Evolutionary conservation across 345 rosid genomes (phyloP).

Genomic region (Psidium guajava): DNA sequence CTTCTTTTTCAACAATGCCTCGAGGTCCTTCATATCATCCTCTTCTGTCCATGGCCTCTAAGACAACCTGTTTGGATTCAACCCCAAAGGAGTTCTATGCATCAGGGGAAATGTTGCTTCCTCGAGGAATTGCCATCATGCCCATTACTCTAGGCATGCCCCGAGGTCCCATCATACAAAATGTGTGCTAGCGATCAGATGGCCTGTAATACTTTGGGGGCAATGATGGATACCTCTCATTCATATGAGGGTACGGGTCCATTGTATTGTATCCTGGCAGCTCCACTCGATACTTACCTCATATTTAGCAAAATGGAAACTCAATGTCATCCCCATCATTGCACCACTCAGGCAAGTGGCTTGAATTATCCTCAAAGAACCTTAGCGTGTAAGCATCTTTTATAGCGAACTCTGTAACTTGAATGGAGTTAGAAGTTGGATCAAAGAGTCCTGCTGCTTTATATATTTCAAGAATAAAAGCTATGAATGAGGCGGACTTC

Average conservation of each 20-base stretch:
- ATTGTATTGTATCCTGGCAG: constrained; percentile 77
- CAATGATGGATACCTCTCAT: constrained; percentile 76
- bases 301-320: constrained; percentile 84
- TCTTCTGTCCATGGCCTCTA: constrained; percentile 58
- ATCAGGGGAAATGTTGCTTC: constrained; percentile 14
- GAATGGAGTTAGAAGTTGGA: constrained; percentile 51
- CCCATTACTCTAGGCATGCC: constrained; percentile 34
- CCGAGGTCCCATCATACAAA: constrained; percentile 25
- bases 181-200: constrained; percentile 36
- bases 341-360: constrained; percentile 91
- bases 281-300: constrained; percentile 89
- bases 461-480: constrained; percentile 87
- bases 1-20: constrained; percentile 81
- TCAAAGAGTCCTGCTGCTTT: constrained; percentile 90
- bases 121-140: constrained; percentile 19
- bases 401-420: constrained; percentile 89
- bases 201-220: constrained; percentile 77
- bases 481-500: constrained; percentile 85
- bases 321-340: constrained; percentile 59
- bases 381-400: constrained; percentile 73
- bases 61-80: background rate
- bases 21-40: constrained; percentile 82
- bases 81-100: constrained; percentile 40
- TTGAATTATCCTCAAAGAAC: constrained; percentile 67
- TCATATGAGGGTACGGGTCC: constrained; percentile 89